A percentile compares a stretch with the other conserved stretches of the same genome.
phyloP scores from a whole-genome alignment of 305 asterid species.

The Rubia tinctorum region DNA sequence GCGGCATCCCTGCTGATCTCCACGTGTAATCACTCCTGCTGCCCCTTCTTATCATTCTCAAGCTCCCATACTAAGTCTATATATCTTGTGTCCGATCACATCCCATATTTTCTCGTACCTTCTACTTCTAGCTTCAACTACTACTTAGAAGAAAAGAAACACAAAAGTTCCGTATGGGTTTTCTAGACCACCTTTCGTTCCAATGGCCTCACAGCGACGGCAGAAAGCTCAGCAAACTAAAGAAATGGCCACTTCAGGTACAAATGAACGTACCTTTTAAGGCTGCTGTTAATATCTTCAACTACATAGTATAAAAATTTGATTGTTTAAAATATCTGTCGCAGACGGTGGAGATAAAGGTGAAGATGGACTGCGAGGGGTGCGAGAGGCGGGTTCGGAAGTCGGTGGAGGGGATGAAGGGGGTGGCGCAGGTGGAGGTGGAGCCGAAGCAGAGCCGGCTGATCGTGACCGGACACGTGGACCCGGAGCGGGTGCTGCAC shows the following conservation, averaged over 20 bases:
- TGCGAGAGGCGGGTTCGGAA: constrained; percentile 61
- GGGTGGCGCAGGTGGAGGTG: constrained; percentile 57
- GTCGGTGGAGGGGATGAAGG: constrained; percentile 48
- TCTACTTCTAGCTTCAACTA: neutral
- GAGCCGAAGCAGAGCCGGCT: constrained; percentile 67
- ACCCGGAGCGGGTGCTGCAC: constrained; percentile 53
- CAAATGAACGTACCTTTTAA: too few species aligned
- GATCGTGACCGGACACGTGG: constrained; percentile 60
- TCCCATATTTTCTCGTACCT: neutral
- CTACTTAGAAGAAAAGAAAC: too few species aligned
- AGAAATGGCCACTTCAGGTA: constrained; percentile 32
- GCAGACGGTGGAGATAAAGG: constrained; percentile 44
- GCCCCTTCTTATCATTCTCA: neutral
- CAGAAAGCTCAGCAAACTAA: constrained; percentile 30
- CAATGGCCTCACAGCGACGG: constrained; percentile 21
- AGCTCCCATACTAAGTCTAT: neutral
- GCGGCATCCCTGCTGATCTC: constrained; percentile 1
- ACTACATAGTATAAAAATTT: too few species aligned
- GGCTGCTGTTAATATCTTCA: too few species aligned
- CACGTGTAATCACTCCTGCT: constrained; percentile 15
- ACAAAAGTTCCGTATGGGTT: constrained; percentile 19
- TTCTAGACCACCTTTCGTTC: constrained; percentile 25
- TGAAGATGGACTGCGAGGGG: constrained; percentile 83
- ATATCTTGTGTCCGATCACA: neutral
- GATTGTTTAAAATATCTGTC: too few species aligned